phyloP scores from a whole-genome alignment of 371 early-diverging fungal genomes.

The Apophysomyces elegans region DNA sequence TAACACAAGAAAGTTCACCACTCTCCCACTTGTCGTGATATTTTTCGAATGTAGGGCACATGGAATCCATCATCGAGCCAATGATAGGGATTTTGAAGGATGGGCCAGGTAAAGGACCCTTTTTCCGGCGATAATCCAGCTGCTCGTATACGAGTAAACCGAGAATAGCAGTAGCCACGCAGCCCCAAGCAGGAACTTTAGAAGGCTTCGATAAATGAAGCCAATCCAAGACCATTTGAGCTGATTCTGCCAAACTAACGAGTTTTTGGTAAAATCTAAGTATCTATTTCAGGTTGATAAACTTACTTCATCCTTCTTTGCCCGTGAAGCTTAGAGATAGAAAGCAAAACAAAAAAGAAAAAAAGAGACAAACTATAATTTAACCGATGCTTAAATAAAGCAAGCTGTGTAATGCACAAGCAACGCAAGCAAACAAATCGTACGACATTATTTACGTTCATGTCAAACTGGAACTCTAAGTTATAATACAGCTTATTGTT shows the following conservation, averaged over 20 bases:
- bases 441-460: slow-evolving; percentile 8
- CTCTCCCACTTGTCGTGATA: slow-evolving; percentile 36
- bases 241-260: not conserved
- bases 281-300: too few species aligned
- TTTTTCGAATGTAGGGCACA: slow-evolving; percentile 35
- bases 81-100: slow-evolving; percentile 31
- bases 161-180: slow-evolving; percentile 16
- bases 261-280: too few species aligned
- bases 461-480: slow-evolving; percentile 4
- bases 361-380: not conserved
- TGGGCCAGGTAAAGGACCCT: slow-evolving; percentile 32
- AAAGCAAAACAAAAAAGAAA: not conserved
- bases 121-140: slow-evolving; percentile 27
- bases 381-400: not conserved
- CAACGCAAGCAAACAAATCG: not conserved
- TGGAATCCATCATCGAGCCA: slow-evolving; percentile 35
- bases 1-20: slow-evolving; percentile 33
- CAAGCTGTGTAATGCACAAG: not conserved
- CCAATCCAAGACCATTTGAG: slow-evolving; percentile 3
- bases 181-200: not conserved
- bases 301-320: not conserved
- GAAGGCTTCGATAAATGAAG: not conserved
- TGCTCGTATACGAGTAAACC: slow-evolving; percentile 32
- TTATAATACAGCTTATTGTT: not conserved
- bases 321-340: not conserved